phyloP scores from a whole-genome alignment of 2,329 filamentous ascomycete species.

The Neopestalotiopsis rosae region DNA sequence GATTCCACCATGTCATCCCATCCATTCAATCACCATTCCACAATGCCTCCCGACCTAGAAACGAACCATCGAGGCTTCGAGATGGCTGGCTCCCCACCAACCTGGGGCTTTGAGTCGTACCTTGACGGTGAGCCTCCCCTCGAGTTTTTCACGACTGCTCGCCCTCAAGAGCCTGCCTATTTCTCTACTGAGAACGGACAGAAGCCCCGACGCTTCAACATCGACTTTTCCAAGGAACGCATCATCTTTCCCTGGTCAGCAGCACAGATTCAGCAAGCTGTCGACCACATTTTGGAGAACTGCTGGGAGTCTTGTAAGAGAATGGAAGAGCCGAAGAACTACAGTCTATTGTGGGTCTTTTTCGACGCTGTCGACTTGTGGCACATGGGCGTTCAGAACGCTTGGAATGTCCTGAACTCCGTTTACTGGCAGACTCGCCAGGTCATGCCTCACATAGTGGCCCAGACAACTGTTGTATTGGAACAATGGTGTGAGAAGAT shows the following conservation, averaged over 20 bases:
- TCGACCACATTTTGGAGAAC: background rate
- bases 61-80: background rate
- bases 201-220: slow-evolving; percentile 9
- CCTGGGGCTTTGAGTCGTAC: slow-evolving; percentile 10
- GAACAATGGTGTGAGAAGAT: slow-evolving; percentile 23
- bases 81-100: background rate
- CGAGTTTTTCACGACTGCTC: slow-evolving; percentile 24
- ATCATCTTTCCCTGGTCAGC: slow-evolving; percentile 15
- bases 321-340: slow-evolving; percentile 9
- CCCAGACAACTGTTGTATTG: slow-evolving; percentile 29
- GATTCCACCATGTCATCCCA: background rate
- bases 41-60: background rate
- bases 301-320: slow-evolving; percentile 18
- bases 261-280: slow-evolving; percentile 14
- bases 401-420: slow-evolving; percentile 51
- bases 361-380: slow-evolving; percentile 56
- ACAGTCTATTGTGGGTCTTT: slow-evolving; percentile 25
- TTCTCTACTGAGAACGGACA: slow-evolving; percentile 25
- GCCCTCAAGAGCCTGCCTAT: slow-evolving; percentile 17
- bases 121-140: slow-evolving; percentile 21
- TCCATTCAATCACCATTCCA: background rate
- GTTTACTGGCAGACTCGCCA: slow-evolving; percentile 46
- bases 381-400: slow-evolving; percentile 50
- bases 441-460: slow-evolving; percentile 34
- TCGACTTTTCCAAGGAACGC: background rate